Evolutionary conservation across 352 stramenopile species (phyloP), one percentile per base, ranked within the genome.

Genomic region (Plasmopara muralis): DNA sequence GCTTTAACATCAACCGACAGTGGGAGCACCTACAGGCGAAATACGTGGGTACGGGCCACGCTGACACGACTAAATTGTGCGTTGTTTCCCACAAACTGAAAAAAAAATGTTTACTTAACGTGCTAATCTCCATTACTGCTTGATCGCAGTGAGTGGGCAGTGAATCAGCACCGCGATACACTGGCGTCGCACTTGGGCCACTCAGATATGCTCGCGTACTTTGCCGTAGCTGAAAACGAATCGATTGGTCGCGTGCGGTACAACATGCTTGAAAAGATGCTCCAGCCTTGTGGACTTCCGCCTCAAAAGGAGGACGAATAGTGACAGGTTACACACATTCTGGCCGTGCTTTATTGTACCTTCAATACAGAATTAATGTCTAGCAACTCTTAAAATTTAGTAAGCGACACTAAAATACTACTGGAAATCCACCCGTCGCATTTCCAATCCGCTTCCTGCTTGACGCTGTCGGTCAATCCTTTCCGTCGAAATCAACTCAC

Each of bases 121-220:
- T 25, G 20, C 20, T 25, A 25, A 25, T 25, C 20, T 25, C 20
- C 20, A 25, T 25, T 25, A 1, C 20, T 25, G 20, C 20, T 35
- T 35, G 31, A 13, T 13, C 47, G 33, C 61, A 96, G 89, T 68
- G 96, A 99, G 71, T 99, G 94, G 93, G 77, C 95, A 0, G 95
- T 96, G 15, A 99, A 99, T 73, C 95, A 98, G 75, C 96, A 99
- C 69, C 92, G 97, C 10, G 97, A 99, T 72, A 98, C 95, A 7
- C 76, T 98, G 34, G 95, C 96, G 6, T 98, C 87, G 46, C 94
- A 98, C 62, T 63, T 99, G 25, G 96, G 96, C 25, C 96, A 99
- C 70, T 93, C 93, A 57, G 96, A 99, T 78, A 96, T 98, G 84
- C 63, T 99, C 7, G 87, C 73, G 25, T 99, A 98, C 72, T 98